phyloP scores from a whole-genome alignment of 2,329 filamentous ascomycete genomes.

The Exophiala phaeomuriformis region DNA sequence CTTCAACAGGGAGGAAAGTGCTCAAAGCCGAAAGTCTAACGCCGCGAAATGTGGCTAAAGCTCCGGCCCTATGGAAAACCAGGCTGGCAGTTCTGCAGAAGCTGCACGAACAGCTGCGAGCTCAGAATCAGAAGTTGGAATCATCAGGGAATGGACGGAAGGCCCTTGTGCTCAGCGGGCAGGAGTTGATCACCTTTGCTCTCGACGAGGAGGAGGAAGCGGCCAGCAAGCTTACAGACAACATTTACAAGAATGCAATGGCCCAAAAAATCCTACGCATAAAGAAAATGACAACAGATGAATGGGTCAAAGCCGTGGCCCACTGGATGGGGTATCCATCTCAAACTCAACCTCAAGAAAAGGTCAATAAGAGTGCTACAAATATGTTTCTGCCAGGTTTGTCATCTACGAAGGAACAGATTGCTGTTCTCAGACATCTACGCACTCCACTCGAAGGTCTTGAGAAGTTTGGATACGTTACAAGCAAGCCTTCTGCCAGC shows the following conservation, averaged over 20 bases:
- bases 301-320: conserved; percentile 63
- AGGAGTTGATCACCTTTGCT: conserved; percentile 42
- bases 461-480: conserved; percentile 68
- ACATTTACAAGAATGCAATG: conserved; percentile 75
- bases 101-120: conserved; percentile 38
- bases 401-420: conserved; percentile 55
- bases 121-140: conserved; percentile 36
- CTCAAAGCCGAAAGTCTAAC: conserved; percentile 37
- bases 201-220: conserved; percentile 62
- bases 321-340: conserved; percentile 23
- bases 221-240: conserved; percentile 49
- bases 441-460: conserved; percentile 58
- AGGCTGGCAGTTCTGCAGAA: conserved; percentile 40
- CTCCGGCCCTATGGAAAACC: conserved; percentile 38
- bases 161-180: conserved; percentile 34
- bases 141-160: conserved; percentile 30
- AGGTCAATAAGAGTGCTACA: neutral
- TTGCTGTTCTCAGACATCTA: conserved; percentile 55
- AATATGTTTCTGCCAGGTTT: conserved; percentile 44
- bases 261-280: conserved; percentile 71
- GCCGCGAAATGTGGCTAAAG: conserved; percentile 39
- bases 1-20: conserved; percentile 27
- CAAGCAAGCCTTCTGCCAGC: conserved; percentile 54
- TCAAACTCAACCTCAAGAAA: conserved; percentile 7
- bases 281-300: conserved; percentile 63